These are phyloP conservation scores for Magnusiomyces starmeri DNA, from an alignment of 1,139 yeast genomes.

Conservation along the genomic window DNA sequence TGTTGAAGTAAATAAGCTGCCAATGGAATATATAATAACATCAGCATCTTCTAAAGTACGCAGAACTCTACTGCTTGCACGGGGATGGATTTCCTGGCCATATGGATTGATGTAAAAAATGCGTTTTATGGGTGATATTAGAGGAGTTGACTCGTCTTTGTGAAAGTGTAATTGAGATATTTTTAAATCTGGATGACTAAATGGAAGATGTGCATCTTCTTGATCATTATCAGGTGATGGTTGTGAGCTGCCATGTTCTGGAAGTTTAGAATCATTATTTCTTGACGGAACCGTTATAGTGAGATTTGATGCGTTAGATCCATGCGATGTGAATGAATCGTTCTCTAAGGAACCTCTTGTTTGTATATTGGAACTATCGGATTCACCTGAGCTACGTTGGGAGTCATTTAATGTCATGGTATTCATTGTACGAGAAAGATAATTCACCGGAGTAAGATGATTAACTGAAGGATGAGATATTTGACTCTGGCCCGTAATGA, in stretches of 20 bases:
- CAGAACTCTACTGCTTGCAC: constrained; percentile 59
- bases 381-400: not conserved
- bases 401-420: not conserved
- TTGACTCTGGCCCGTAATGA: constrained; percentile 90
- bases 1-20: constrained; percentile 81
- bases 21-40: constrained; percentile 68
- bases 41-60: constrained; percentile 43
- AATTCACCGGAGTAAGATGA: constrained; percentile 2
- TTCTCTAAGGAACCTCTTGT: not conserved
- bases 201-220: constrained; percentile 63
- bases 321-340: not conserved
- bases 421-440: not conserved
- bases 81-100: constrained; percentile 80
- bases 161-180: constrained; percentile 68
- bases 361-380: not conserved
- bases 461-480: constrained; percentile 67
- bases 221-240: constrained; percentile 28
- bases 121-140: constrained; percentile 67
- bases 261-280: not conserved
- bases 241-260: too few relatives aligned
- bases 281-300: not conserved
- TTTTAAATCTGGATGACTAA: constrained; percentile 71
- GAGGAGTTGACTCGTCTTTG: constrained; percentile 44
- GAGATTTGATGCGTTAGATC: not conserved
- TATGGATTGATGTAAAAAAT: constrained; percentile 80